phyloP scores from a whole-genome alignment of 768 basidiomycete genomes.

The Paxillus rubicundulus region DNA sequence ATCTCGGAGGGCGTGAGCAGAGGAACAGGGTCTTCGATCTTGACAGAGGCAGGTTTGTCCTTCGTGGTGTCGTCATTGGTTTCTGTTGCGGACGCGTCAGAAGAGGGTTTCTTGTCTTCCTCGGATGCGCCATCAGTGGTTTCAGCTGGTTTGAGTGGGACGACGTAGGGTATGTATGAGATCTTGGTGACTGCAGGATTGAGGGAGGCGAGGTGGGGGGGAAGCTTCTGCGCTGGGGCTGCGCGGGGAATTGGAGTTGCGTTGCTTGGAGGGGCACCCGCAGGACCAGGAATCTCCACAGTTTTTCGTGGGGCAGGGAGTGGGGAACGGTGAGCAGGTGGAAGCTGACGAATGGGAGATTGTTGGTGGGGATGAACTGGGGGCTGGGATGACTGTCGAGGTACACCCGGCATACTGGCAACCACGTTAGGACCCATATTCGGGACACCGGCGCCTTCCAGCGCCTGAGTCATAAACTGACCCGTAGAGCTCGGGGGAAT shows the following conservation, averaged over 20 bases:
- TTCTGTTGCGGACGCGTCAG: slow-evolving; percentile 7
- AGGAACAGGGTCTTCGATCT: slow-evolving; percentile 23
- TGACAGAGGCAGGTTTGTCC: slow-evolving; percentile 6
- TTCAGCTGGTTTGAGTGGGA: slow-evolving; percentile 18
- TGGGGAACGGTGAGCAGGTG: slow-evolving; percentile 20
- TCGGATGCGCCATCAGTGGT: slow-evolving; percentile 15
- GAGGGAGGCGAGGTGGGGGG: slow-evolving; percentile 32
- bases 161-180: slow-evolving; percentile 25
- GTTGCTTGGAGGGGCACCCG: slow-evolving; percentile 12
- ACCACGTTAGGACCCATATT: slow-evolving; percentile 8
- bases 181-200: slow-evolving; percentile 33
- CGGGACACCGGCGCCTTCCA: slow-evolving; percentile 14
- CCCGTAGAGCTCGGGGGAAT: slow-evolving; percentile 21
- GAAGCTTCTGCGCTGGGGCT: slow-evolving; percentile 30
- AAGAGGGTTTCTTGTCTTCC: slow-evolving; percentile 24
- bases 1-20: slow-evolving; percentile 35
- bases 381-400: slow-evolving; percentile 25
- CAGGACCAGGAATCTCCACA: slow-evolving; percentile 16
- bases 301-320: slow-evolving; percentile 20
- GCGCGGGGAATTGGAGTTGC: slow-evolving; percentile 26
- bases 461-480: slow-evolving; percentile 19
- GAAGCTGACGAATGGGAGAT: slow-evolving; percentile 23
- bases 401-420: slow-evolving; percentile 9
- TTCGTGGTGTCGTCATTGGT: slow-evolving; percentile 22
- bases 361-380: slow-evolving; percentile 21